Evolutionary conservation across 768 basidiomycete genomes (phyloP).

Genomic region (Mycena belliarum): DNA sequence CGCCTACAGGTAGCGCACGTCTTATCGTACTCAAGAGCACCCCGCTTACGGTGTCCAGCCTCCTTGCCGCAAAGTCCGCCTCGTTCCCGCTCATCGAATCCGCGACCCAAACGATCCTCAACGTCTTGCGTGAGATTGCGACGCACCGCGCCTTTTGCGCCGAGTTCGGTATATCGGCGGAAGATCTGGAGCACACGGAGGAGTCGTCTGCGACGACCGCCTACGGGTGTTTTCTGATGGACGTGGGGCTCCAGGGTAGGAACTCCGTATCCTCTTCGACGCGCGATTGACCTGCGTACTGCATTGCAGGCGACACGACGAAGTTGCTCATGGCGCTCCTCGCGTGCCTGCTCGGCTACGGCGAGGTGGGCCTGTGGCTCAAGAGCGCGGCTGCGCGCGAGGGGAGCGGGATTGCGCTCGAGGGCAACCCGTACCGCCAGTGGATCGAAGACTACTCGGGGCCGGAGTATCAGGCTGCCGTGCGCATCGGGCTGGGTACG

Average conservation of each 20-base stretch:
- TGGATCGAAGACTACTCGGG: slow-evolving; percentile 87
- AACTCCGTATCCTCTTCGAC: background rate
- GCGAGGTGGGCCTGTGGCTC: slow-evolving; percentile 88
- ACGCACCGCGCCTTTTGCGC: slow-evolving; percentile 76
- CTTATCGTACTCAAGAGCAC: slow-evolving; percentile 21
- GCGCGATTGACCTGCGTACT: background rate
- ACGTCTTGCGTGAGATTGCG: slow-evolving; percentile 65
- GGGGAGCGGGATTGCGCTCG: slow-evolving; percentile 57
- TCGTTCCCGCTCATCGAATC: slow-evolving; percentile 61
- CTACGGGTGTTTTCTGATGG: slow-evolving; percentile 85
- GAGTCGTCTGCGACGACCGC: slow-evolving; percentile 78
- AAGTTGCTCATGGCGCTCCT: slow-evolving; percentile 80
- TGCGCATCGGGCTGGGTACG: slow-evolving; percentile 73
- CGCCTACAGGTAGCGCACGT: slow-evolving; percentile 58
- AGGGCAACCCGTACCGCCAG: slow-evolving; percentile 71
- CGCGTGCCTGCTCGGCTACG: slow-evolving; percentile 88
- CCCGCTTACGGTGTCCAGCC: slow-evolving; percentile 35
- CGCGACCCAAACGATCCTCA: slow-evolving; percentile 62
- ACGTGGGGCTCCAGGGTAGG: slow-evolving; percentile 69
- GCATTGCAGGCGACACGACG: slow-evolving; percentile 63
- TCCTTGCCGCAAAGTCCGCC: slow-evolving; percentile 78
- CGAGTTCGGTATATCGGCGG: slow-evolving; percentile 62
- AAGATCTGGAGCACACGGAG: slow-evolving; percentile 59
- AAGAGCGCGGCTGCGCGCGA: slow-evolving; percentile 50
- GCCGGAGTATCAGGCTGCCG: slow-evolving; percentile 68